These are phyloP conservation scores for Sutorius eximius DNA, from an alignment of 1,284 basidiomycete genomes.

Conservation along the genomic window DNA sequence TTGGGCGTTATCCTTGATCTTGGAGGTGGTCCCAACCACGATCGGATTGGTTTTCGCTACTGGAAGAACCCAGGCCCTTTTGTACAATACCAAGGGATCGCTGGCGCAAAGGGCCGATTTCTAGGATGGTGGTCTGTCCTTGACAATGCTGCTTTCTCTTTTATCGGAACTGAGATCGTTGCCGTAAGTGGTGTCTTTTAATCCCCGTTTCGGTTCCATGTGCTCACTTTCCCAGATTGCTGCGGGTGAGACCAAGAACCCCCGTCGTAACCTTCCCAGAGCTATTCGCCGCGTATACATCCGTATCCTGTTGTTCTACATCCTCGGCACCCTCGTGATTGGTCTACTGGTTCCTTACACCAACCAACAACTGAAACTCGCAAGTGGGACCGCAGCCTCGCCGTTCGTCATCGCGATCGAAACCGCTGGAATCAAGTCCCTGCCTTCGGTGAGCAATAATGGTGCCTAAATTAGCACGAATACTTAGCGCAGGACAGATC, in stretches of 20 bases:
- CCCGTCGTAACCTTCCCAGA: constrained; percentile 53
- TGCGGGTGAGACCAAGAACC: constrained; percentile 60
- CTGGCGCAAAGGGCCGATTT: constrained; percentile 52
- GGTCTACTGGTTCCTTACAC: constrained; percentile 64
- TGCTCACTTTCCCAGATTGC: constrained; percentile 47
- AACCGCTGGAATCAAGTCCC: constrained; percentile 60
- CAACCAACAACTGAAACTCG: constrained; percentile 47
- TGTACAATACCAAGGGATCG: constrained; percentile 42
- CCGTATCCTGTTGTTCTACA: constrained; percentile 69
- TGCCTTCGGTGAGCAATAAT: constrained; percentile 46
- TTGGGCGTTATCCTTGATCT: constrained; percentile 51
- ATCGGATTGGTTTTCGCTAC: constrained; percentile 51
- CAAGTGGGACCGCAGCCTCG: constrained; percentile 51
- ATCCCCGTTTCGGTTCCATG: neutral
- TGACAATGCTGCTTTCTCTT: constrained; percentile 69
- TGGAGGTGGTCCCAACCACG: constrained; percentile 57
- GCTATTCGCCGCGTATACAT: constrained; percentile 69
- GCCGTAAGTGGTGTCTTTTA: constrained; percentile 50
- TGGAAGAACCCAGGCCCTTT: constrained; percentile 61
- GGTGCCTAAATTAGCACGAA: neutral
- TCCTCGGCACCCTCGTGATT: constrained; percentile 50
- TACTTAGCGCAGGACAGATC: constrained; percentile 48
- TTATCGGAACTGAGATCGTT: constrained; percentile 76
- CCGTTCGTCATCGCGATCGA: constrained; percentile 72
- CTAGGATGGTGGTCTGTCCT: constrained; percentile 55